Conservation (phyloP, 2,329 filamentous ascomycete species). For the Nigrograna mackinnonii region DNA sequence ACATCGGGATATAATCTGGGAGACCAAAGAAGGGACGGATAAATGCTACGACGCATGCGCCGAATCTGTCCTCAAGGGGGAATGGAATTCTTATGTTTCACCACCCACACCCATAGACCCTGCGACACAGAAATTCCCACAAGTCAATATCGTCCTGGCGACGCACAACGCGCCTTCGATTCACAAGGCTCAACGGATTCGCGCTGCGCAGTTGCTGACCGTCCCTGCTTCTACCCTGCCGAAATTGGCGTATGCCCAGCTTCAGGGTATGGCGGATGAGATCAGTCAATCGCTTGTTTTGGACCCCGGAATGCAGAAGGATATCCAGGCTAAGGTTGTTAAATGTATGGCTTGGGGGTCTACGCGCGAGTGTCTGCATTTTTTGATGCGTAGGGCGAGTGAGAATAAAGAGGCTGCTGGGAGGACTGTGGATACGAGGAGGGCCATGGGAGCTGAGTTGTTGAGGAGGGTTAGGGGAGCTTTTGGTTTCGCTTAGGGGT, state of each 20-base stretch:
- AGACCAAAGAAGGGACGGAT: slow-evolving; percentile 59
- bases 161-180: slow-evolving; percentile 82
- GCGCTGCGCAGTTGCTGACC: slow-evolving; percentile 46
- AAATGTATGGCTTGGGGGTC: slow-evolving; percentile 63
- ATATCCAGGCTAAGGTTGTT: slow-evolving; percentile 49
- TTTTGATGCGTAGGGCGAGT: slow-evolving; percentile 60
- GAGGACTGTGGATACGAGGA: slow-evolving; percentile 56
- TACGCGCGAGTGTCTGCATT: slow-evolving; percentile 78
- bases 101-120: slow-evolving; percentile 30
- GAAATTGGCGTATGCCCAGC: slow-evolving; percentile 69
- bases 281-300: slow-evolving; percentile 66
- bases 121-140: slow-evolving; percentile 39
- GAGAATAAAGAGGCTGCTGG: slow-evolving; percentile 66
- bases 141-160: slow-evolving; percentile 70
- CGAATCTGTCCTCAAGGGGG: slow-evolving; percentile 65
- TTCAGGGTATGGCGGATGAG: slow-evolving; percentile 96
- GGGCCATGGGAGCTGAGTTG: slow-evolving; percentile 56
- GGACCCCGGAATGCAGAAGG: slow-evolving; percentile 40
- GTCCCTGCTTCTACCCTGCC: slow-evolving; percentile 37
- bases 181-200: slow-evolving; percentile 52
- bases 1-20: slow-evolving; percentile 54
- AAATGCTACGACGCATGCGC: slow-evolving; percentile 72
- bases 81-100: slow-evolving; percentile 61
- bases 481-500: slow-evolving; percentile 28
- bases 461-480: slow-evolving; percentile 38